Conservation (phyloP, 2,329 filamentous ascomycete genomes). For the Ceratocystis huliohia region DNA sequence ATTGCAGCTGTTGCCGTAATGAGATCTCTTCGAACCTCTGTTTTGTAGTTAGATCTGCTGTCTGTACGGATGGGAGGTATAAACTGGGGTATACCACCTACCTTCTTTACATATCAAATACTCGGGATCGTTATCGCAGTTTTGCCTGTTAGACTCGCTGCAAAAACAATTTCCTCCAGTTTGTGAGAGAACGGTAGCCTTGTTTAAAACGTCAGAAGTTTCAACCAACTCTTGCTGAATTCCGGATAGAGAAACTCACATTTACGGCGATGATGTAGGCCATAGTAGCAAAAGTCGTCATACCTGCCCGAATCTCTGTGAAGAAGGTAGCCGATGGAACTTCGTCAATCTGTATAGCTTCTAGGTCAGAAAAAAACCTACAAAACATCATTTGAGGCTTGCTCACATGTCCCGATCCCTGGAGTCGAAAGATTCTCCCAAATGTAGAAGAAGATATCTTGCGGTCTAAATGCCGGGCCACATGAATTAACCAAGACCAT, state of each 20-base stretch:
- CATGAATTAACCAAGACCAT: conserved; percentile 11
- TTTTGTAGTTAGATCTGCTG: not conserved
- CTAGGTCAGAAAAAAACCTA: not conserved
- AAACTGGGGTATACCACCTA: conserved; percentile 24
- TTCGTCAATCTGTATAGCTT: conserved; percentile 43
- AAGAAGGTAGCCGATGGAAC: conserved; percentile 59
- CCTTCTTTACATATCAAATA: conserved; percentile 38
- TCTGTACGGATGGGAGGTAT: not conserved
- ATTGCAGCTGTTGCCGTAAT: conserved; percentile 77
- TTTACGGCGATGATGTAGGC: conserved; percentile 73
- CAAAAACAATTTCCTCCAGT: conserved; percentile 69
- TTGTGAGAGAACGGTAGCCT: conserved; percentile 60
- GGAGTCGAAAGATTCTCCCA: conserved; percentile 50
- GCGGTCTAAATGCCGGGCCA: conserved; percentile 23
- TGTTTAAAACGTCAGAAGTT: conserved; percentile 21
- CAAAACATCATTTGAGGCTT: too few species aligned
- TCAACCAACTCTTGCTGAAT: not conserved
- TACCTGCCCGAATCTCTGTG: conserved; percentile 63
- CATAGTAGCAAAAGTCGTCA: conserved; percentile 73
- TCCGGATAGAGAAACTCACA: conserved; percentile 29
- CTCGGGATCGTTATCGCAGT: conserved; percentile 37
- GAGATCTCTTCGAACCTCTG: conserved; percentile 57
- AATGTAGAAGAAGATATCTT: conserved; percentile 31
- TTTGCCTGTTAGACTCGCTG: conserved; percentile 31
- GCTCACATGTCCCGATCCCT: conserved; percentile 52